Evolutionary conservation across 2,329 filamentous ascomycete genomes (phyloP), one percentile per base, ranked within the genome.

Genomic region (Diaporthe sp.): DNA sequence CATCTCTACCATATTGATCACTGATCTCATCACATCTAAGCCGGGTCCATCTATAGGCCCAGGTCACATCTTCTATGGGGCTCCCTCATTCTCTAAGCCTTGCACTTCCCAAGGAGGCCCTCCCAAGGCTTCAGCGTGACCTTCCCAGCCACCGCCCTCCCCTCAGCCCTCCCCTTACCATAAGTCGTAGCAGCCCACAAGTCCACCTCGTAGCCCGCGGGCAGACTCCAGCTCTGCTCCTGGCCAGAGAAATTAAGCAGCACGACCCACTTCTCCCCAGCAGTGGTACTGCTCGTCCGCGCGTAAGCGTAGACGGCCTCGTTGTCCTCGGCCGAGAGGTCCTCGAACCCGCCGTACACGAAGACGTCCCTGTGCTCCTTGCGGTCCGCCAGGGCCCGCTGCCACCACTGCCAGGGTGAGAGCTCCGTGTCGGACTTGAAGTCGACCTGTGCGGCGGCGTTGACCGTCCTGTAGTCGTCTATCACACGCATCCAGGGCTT

Each of bases 401-500:
- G 87, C 87, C 92, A 95, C 81, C 90, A 93, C 74, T 86, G 83
- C 70, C 70, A 75, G 15, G 73, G 73, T 27, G 73, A 75, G 13
- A 75, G 70, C 69, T 72, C 70, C 15, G 47, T 5, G 42, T 70
- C 70, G 22, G 73, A 75, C 22, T 47, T 8, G 79, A 92, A 89
- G 3, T 78, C 79, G 4, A 85, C 79, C 80, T 93, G 90, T 0
- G 83, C 78, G 2, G 86, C 87, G 37, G 90, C 92, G 79, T 95
- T 95, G 82, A 92, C 53, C 32, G 68, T 68, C 68, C 74, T 85
- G n/a, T 84, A 81, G 2, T 80, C 80, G 80, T 91, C 92, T 79
- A 91, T 88, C 72, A 92, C 89, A 79, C 94, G 92, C 51, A 95
- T 94, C 93, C 93, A 95, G 3, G 93, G 92, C 2, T 84, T 84